Evolutionary conservation across 2,329 filamentous ascomycete genomes (phyloP).

Genomic region (Colletotrichum lupini): DNA sequence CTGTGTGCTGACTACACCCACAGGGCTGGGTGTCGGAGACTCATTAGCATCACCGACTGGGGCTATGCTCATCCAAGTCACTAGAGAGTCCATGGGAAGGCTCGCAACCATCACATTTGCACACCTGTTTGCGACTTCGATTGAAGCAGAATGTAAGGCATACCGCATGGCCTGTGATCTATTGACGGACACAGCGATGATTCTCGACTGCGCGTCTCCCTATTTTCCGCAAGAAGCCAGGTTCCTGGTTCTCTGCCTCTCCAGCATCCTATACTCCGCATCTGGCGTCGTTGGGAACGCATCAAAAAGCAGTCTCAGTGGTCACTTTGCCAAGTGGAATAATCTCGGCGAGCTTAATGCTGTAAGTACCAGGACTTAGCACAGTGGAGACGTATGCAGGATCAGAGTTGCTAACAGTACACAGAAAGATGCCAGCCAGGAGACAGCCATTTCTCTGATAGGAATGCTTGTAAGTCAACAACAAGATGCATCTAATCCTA

Average conservation of each 20-base stretch:
- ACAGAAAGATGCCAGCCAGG: conserved; percentile 31
- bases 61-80: conserved; percentile 30
- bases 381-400: too few relatives aligned
- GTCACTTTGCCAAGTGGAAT: conserved; percentile 33
- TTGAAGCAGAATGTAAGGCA: conserved; percentile 32
- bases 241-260: conserved; percentile 19
- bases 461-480: conserved; percentile 26
- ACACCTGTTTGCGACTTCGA: conserved; percentile 29
- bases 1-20: not conserved
- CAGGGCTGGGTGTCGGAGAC: conserved; percentile 28
- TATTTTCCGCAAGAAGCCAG: conserved; percentile 7
- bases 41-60: conserved; percentile 27
- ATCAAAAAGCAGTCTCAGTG: conserved; percentile 31
- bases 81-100: conserved; percentile 30
- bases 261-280: conserved; percentile 21
- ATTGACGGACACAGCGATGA: conserved; percentile 11
- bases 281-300: conserved; percentile 27
- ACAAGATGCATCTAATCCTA: not conserved
- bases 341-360: conserved; percentile 31
- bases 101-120: conserved; percentile 30
- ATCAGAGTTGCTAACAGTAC: not conserved
- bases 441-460: conserved; percentile 29
- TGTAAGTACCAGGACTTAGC: not conserved
- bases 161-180: conserved; percentile 27
- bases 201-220: conserved; percentile 29